A percentile compares a stretch with the other conserved stretches of the same genome.
Conservation (phyloP, 805 yeast genomes). For the Metschnikowia orientalis region DNA sequence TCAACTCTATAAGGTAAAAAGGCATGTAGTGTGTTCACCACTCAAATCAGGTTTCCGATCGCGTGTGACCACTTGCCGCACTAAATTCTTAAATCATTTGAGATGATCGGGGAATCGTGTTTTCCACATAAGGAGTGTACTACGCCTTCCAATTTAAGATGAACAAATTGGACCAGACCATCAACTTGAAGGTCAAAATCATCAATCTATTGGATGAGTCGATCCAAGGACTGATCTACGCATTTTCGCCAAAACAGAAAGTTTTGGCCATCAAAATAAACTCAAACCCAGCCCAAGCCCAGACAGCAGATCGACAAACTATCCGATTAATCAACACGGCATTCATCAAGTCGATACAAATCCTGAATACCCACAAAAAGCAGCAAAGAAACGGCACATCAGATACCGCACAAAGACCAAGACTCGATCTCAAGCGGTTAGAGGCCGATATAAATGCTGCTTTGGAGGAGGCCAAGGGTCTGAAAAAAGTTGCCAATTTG, state of each 20-base stretch:
- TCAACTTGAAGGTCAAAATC: constrained; percentile 46
- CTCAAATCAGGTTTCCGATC: too few species aligned
- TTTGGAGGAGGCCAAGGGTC: constrained; percentile 4
- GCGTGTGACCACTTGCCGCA: too few species aligned
- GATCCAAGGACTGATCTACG: constrained; percentile 59
- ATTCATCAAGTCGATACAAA: constrained; percentile 53
- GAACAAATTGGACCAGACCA: constrained; percentile 16
- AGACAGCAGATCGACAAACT: constrained; percentile 14
- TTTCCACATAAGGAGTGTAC: too few species aligned
- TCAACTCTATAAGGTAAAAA: too few species aligned
- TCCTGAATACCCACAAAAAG: constrained; percentile 29
- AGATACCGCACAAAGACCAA: constrained; percentile 15
- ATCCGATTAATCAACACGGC: constrained; percentile 54
- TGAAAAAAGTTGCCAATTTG: background rate
- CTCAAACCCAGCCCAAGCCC: constrained; percentile 1
- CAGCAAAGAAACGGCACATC: constrained; percentile 21
- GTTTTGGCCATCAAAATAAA: constrained; percentile 34
- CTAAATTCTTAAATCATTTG: too few species aligned
- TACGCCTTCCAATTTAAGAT: constrained; percentile 6
- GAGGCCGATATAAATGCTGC: constrained; percentile 9
- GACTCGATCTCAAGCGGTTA: constrained; percentile 9
- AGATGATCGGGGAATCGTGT: too few species aligned
- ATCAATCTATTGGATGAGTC: constrained; percentile 55
- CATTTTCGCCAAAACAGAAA: constrained; percentile 50
- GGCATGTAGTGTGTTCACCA: too few species aligned